Conservation (phyloP, 108 stramenopile species). For the Cyclotella baltica region DNA sequence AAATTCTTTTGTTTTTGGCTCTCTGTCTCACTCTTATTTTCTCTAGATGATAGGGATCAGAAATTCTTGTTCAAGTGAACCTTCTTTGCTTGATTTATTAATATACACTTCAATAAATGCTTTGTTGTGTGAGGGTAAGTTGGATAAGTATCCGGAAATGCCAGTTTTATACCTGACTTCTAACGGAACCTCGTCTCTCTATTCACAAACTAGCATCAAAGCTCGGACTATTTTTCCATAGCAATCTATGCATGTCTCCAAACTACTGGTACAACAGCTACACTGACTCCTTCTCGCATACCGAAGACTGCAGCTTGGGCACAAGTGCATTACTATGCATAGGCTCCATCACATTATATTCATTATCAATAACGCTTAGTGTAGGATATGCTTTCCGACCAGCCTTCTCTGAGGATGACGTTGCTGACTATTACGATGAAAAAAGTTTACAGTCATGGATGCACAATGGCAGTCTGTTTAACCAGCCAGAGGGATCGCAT, state of each 20-base stretch:
- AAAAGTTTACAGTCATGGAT: conserved; percentile 12
- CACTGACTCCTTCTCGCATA: not conserved
- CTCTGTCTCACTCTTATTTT: not conserved
- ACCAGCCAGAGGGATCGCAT: not conserved
- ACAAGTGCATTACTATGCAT: not conserved
- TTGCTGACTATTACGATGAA: conserved; percentile 21
- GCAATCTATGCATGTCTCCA: conserved; percentile 1
- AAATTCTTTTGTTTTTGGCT: not conserved
- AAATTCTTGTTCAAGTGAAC: conserved; percentile 3
- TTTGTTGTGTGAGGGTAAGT: conserved; percentile 9
- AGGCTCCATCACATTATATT: not conserved
- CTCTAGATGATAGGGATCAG: not conserved
- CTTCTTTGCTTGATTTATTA: conserved; percentile 5
- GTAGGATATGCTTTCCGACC: not conserved
- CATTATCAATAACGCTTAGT: not conserved
- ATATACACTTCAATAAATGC: conserved; percentile 7
- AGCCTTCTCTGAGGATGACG: not conserved
- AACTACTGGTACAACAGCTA: conserved; percentile 11
- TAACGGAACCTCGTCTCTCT: not conserved
- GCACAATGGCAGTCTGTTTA: not conserved
- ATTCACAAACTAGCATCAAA: conserved; percentile 10
- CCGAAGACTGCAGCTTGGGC: not conserved
- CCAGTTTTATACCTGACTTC: not conserved
- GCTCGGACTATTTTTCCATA: conserved; percentile 1
- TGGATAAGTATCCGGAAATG: not conserved